phyloP scores from a whole-genome alignment of 805 yeast species.

The Lachancea sp. region DNA sequence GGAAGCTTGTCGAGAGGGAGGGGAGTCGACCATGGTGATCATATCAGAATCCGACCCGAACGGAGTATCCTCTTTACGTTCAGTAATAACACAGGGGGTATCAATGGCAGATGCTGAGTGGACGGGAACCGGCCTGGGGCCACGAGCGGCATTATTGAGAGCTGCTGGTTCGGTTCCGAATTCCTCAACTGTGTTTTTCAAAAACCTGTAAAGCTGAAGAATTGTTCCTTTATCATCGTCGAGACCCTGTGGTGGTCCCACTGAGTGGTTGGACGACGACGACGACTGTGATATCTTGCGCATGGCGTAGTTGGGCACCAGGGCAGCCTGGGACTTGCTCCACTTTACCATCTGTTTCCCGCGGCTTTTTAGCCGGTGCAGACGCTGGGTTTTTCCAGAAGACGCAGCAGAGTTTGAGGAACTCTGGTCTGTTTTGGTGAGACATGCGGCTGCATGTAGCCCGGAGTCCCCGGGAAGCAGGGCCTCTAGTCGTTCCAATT shows the following conservation, averaged over 20 bases:
- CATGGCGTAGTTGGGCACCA: conserved; percentile 2
- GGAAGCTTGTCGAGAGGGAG: neutral
- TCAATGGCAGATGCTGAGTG: no score
- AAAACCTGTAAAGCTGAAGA: conserved; percentile 7
- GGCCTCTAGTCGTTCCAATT: conserved; percentile 6
- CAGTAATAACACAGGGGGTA: no score
- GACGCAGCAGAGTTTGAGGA: neutral
- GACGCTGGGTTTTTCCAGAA: conserved; percentile 1
- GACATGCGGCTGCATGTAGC: neutral
- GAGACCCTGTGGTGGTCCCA: neutral
- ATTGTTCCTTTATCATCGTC: neutral
- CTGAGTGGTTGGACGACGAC: neutral
- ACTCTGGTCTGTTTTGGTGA: neutral
- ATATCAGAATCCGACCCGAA: conserved; percentile 4
- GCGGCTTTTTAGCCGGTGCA: conserved; percentile 8
- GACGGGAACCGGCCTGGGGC: neutral
- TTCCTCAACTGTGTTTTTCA: conserved; percentile 9
- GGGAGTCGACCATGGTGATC: conserved; percentile 6
- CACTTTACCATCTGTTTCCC: conserved; percentile 9
- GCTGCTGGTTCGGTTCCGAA: conserved; percentile 1
- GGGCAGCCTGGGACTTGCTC: conserved; percentile 6
- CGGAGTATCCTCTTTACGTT: neutral
- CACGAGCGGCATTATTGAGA: neutral
- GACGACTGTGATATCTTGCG: conserved; percentile 1
- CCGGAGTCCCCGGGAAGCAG: conserved; percentile 2